Evolutionary conservation across 2,329 filamentous ascomycete species (phyloP).

Genomic region (Massarina eburnea): DNA sequence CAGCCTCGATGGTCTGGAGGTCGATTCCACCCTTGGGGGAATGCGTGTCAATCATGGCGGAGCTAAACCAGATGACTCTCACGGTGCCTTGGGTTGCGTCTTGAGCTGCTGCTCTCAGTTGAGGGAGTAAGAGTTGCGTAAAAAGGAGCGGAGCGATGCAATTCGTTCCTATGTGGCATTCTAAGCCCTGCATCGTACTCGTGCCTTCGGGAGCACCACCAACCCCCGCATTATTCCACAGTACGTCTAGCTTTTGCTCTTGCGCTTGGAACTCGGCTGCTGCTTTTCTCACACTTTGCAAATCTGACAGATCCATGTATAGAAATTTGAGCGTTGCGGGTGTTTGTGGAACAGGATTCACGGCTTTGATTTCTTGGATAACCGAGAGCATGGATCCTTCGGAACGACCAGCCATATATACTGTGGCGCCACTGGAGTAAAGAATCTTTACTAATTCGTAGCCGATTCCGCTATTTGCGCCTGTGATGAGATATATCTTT

Average conservation of each 20-base stretch:
- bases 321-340: conserved; percentile 17
- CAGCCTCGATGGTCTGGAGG: conserved; percentile 4
- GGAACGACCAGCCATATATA: conserved; percentile 56
- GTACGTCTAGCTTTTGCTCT: conserved; percentile 45
- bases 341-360: conserved; percentile 20
- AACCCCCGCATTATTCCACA: conserved; percentile 40
- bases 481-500: conserved; percentile 54
- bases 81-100: conserved; percentile 20
- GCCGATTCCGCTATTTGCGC: conserved; percentile 51
- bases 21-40: conserved; percentile 5
- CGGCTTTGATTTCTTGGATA: conserved; percentile 46
- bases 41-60: conserved; percentile 6
- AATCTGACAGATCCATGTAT: conserved; percentile 43
- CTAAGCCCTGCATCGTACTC: conserved; percentile 14
- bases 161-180: conserved; percentile 42
- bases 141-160: conserved; percentile 43
- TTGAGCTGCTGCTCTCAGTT: conserved; percentile 29
- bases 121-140: conserved; percentile 38
- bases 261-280: conserved; percentile 38
- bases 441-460: conserved; percentile 55
- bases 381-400: conserved; percentile 43
- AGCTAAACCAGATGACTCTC: conserved; percentile 36
- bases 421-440: conserved; percentile 54
- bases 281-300: conserved; percentile 32
- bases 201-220: conserved; percentile 17